These are phyloP conservation scores for Nothophoma quercina DNA, from an alignment of 2,329 filamentous ascomycete species.

Conservation along the genomic window DNA sequence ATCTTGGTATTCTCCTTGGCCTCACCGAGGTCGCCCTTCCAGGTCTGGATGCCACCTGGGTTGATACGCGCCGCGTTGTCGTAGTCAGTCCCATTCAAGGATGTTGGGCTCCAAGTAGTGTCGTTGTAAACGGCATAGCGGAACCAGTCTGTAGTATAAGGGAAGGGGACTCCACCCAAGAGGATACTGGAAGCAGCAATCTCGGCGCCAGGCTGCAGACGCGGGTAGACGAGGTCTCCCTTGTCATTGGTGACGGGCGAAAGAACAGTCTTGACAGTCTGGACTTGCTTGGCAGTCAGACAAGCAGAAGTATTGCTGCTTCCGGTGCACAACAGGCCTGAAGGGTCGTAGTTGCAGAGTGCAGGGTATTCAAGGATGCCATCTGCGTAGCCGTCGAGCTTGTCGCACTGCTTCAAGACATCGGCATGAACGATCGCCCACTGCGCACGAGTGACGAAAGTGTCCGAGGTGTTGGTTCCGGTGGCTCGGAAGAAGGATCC, in stretches of 20 bases:
- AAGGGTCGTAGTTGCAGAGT: conserved; percentile 55
- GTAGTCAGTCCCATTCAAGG: conserved; percentile 52
- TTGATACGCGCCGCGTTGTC: conserved; percentile 47
- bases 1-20: conserved; percentile 54
- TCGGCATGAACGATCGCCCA: conserved; percentile 53
- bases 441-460: conserved; percentile 49
- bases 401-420: conserved; percentile 59
- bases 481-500: conserved; percentile 41
- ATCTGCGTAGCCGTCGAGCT: conserved; percentile 58
- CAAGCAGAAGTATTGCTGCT: conserved; percentile 49
- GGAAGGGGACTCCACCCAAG: conserved; percentile 53
- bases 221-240: conserved; percentile 59
- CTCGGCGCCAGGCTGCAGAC: conserved; percentile 60
- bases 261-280: conserved; percentile 55
- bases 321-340: conserved; percentile 47
- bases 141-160: conserved; percentile 58
- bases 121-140: conserved; percentile 59
- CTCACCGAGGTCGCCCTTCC: conserved; percentile 51
- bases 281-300: conserved; percentile 54
- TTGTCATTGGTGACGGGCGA: conserved; percentile 52
- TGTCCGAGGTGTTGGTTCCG: conserved; percentile 39
- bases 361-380: conserved; percentile 58
- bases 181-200: conserved; percentile 47
- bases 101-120: conserved; percentile 52
- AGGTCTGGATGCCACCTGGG: conserved; percentile 50